Evolutionary conservation across 495 filamentous ascomycete genomes (phyloP), one percentile per base, ranked within the genome.

Genomic region (Chlorociboria aeruginascens): DNA sequence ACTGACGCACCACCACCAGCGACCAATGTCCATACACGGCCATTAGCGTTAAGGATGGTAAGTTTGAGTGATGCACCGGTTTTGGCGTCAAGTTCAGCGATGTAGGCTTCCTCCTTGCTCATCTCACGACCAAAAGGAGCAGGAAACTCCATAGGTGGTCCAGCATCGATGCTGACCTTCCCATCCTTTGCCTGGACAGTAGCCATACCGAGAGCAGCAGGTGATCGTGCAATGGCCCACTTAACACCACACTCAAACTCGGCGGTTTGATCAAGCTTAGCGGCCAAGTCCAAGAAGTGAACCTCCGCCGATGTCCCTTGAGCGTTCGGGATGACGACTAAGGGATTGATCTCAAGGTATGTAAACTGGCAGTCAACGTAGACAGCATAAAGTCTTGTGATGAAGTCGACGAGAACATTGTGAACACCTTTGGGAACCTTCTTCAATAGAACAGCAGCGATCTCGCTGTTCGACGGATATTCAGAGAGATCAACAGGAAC

Each of bases 281-380:
- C 92, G 51, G 92, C 92, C 61, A 99, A 76, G 72, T 99, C 92
- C 49, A 99, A 80, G 82, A 97, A 99, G 78, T 95, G 78, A 31
- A 99, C 92, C 29, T 93, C 80, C 37, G 92, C 93, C 45, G 88
- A 95, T 61, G 92, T 97, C 51, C 70, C 80, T 56, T 87, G 79
- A 49, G 78, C 81, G 70, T 97, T 99, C 62, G 92, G 92, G 59
- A 99, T 89, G 61, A 95, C 92, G 46, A 99, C 92, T 50, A 99
- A 71, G 45, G 92, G 92, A 76, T 99, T 99, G 77, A 99, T 99
- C 71, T 99, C 92, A 51, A 99, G 89, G 73, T 97, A 97, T 62
- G 92, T 97, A 77, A 99, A 99, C 70, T 99, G 92, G 82, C 86
- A 94, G 76, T 99, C 92, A 46, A 99, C 92, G 60, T 97, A 99